Evolutionary conservation across 139 green algal species (phyloP), one percentile per base, ranked within the genome.

Genomic region (Dunaliella primolecta): DNA sequence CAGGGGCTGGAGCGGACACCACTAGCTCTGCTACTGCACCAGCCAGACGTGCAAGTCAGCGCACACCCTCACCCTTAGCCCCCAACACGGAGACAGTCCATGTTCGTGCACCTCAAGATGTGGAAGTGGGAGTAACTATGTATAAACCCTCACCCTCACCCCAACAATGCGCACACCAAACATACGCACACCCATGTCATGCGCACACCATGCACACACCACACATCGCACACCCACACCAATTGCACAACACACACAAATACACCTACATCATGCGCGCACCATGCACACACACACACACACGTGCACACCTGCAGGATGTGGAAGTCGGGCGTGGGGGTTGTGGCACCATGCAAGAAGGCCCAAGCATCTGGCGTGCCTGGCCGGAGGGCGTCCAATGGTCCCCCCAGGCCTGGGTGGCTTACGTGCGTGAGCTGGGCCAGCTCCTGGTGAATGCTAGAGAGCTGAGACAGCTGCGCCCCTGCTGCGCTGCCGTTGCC

Each of bases 241-340:
- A n/a, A 64, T 64, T 34, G n/a, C 29, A 11, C 29, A 11, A 82
- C 77, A 55, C 7, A 21, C 15, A 64, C 33, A 56, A 3, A 55
- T n/a, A 38, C 31, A 32, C 32, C 77, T 32, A 34, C 32, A n/a
- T n/a, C n/a, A n/a, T 36, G 21, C 29, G 21, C 32, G 46, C 77
- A 82, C n/a, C 32, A 55, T 34, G 46, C 33, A 82, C 77, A 55
- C 27, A 55, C 77, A 82, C 77, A 82, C 27, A 82, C 77, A 38
- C 77, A 38, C 31, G 25, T n/a, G 34, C 77, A 15, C 46, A 64
- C 46, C 46, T 64, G 46, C 7, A 64, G 46, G 46, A 64, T 15
- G 15, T 64, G 46, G 46, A 64, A 64, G 46, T 64, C 46, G 46
- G 46, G 46, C 7, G 46, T 64, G 15, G 46, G 46, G 7, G 46